A percentile compares a stretch with the other conserved stretches of the same genome.
These are phyloP conservation scores for Globomyces sp. DNA, from an alignment of 371 early-diverging fungal species.

Conservation along the genomic window DNA sequence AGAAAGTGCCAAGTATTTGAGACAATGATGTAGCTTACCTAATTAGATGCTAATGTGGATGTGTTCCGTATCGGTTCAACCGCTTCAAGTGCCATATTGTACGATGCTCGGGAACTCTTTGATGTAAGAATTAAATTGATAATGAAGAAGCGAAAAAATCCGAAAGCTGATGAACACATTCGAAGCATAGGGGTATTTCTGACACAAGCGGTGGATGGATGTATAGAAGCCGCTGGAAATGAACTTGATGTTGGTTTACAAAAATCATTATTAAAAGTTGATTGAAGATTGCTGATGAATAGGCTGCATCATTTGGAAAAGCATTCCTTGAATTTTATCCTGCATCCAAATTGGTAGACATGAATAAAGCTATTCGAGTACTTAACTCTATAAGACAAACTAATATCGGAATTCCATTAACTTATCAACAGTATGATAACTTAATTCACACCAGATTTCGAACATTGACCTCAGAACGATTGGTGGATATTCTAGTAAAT, in stretches of 20 bases:
- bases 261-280: conserved; percentile 68
- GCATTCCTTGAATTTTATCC: conserved; percentile 82
- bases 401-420: conserved; percentile 86
- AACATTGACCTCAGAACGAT: conserved; percentile 67
- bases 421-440: conserved; percentile 72
- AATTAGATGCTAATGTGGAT: conserved; percentile 67
- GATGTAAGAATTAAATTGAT: conserved; percentile 47
- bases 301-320: conserved; percentile 91
- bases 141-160: conserved; percentile 51
- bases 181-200: conserved; percentile 79
- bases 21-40: neutral
- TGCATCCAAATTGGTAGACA: conserved; percentile 80
- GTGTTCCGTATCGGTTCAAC: conserved; percentile 95
- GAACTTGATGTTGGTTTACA: conserved; percentile 78
- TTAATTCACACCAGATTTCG: neutral
- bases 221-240: conserved; percentile 91
- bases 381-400: conserved; percentile 82
- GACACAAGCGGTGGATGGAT: conserved; percentile 83
- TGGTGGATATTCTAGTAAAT: conserved; percentile 77
- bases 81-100: conserved; percentile 88
- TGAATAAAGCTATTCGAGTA: conserved; percentile 81
- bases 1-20: conserved; percentile 76
- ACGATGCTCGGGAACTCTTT: conserved; percentile 89
- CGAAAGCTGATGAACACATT: conserved; percentile 93
- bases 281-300: conserved; percentile 32